Evolutionary conservation across 345 rosid genomes (phyloP), one percentile per base, ranked within the genome.

Genomic region (Nephelium lappaceum): DNA sequence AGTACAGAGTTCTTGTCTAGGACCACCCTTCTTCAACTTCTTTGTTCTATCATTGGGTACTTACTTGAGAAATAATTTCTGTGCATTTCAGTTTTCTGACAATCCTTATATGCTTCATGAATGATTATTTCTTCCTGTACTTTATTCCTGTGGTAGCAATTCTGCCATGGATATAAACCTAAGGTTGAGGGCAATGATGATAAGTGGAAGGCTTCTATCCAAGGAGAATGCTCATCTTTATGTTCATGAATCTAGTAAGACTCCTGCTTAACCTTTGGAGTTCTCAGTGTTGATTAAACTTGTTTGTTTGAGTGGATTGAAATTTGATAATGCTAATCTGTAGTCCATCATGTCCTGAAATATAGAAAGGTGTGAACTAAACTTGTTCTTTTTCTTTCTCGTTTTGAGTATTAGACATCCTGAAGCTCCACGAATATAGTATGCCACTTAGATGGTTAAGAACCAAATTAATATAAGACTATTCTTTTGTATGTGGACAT

Each of bases 151-250:
- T 58, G 62, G 51, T 78, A 92, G 99, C 81, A 85, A 88, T 81
- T 62, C 86, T 64, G 87, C 91, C 16, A 45, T 24, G 69, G 98
- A 87, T 58, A 71, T 85, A 53, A 81, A 89, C 71, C 75, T 91
- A 85, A 88, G 93, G 85, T 86, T 93, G 58, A 91, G 98, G 85
- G 99, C 96, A 78, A 86, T 92, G 86, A 86, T 88, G 90, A 90
- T 92, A 72, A 87, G 86, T 83, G 98, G 96, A 80, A 89, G 97
- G 83, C 91, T 95, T 72, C 91, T 95, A 69, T 87, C 91, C 19
- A 90, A 80, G 81, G 97, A 90, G 27, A 86, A 80, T 67, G 78
- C 87, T 49, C 85, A 85, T 45, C 45, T 51, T 55, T 81, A 81
- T 74, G 73, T 88, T 79, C 95, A 93, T 5, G 92, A 92, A 85